Evolutionary conservation across 345 rosid species (phyloP).

Genomic region (Citrus medica): DNA sequence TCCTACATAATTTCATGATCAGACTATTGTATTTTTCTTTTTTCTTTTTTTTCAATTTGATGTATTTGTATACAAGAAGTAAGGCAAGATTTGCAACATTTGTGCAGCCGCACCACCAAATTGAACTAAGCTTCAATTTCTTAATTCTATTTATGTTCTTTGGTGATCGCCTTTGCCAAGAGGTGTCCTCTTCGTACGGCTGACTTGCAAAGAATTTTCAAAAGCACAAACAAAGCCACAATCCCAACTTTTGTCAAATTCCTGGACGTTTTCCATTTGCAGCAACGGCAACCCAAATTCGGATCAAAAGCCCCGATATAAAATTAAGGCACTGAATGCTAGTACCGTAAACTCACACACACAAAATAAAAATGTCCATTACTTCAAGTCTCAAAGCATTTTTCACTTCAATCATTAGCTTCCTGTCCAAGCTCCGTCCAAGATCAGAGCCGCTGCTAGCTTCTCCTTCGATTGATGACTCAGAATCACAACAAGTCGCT

Average conservation of each 20-base stretch:
- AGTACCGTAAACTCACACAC: too few relatives aligned
- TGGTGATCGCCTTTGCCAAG: neutral
- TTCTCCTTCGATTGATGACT: neutral
- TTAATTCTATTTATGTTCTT: neutral
- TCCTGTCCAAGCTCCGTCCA: neutral
- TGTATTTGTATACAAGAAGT: neutral
- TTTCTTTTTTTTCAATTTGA: neutral
- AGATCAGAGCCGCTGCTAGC: neutral
- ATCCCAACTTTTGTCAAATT: too few relatives aligned
- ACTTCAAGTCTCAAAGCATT: neutral
- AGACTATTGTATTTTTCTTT: too few relatives aligned
- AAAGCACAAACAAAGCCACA: neutral
- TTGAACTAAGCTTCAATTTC: neutral
- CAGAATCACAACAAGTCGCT: neutral
- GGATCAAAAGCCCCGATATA: too few relatives aligned
- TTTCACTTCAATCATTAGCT: neutral
- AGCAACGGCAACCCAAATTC: too few relatives aligned
- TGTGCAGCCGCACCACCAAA: neutral
- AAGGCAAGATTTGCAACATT: neutral
- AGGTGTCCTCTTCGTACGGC: constrained; percentile 38
- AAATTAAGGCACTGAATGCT: too few relatives aligned
- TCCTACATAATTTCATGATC: too few relatives aligned
- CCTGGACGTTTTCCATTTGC: too few relatives aligned
- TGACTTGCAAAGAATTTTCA: constrained; percentile 60
- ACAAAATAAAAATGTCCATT: neutral